These are phyloP conservation scores for Fusarium torreyae DNA, from an alignment of 2,329 filamentous ascomycete species.

Conservation along the genomic window DNA sequence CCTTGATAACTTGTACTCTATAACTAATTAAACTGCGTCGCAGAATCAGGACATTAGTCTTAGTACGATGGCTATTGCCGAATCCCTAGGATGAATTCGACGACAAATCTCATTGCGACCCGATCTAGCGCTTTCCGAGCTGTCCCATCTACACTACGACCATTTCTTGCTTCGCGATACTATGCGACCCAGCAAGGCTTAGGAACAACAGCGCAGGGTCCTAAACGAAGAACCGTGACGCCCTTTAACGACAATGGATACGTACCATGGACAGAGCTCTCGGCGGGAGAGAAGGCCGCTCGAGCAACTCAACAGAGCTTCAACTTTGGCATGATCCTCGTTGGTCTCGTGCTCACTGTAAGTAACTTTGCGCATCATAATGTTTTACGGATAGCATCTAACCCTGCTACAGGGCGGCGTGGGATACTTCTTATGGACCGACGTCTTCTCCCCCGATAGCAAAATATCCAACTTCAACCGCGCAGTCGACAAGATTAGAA, in stretches of 20 bases:
- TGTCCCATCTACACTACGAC: conserved; percentile 53
- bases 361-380: conserved; percentile 2
- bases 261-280: conserved; percentile 85
- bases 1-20: neutral
- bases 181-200: conserved; percentile 73
- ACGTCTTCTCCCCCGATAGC: conserved; percentile 88
- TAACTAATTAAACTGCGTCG: neutral
- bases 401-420: conserved; percentile 75
- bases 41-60: conserved; percentile 29
- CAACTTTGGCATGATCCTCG: conserved; percentile 84
- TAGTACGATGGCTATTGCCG: conserved; percentile 55
- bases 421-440: conserved; percentile 81
- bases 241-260: conserved; percentile 88
- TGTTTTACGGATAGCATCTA: conserved; percentile 6
- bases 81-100: conserved; percentile 64
- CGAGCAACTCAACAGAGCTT: conserved; percentile 91
- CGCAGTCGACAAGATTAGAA: conserved; percentile 83
- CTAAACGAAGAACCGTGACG: conserved; percentile 80
- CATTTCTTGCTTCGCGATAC: conserved; percentile 60
- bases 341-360: conserved; percentile 84
- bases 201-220: conserved; percentile 55
- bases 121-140: conserved; percentile 52
- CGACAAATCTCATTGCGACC: conserved; percentile 56
- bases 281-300: conserved; percentile 81
- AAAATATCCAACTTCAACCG: conserved; percentile 91